Evolutionary conservation across 129 eudicot species (phyloP), one percentile per base, ranked within the genome.

Genomic region (Artemisia argyi): DNA sequence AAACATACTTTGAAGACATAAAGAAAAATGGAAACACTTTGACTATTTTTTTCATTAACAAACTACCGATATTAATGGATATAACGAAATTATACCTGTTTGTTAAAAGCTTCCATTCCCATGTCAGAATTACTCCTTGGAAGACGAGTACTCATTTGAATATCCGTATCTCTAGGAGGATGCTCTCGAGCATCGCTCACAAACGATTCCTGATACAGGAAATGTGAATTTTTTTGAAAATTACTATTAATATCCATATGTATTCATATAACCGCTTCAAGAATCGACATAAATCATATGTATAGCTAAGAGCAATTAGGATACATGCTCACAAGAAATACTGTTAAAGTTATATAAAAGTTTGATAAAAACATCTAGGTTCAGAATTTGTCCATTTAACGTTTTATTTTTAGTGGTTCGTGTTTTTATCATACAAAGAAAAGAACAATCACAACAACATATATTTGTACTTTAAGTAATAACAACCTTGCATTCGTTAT

Each of bases 31-130:
- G 46, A 39, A 39, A 39, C 46, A 39, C 8, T 39, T 39, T 7
- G 46, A 39, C 46, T 0, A 35, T 5, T 35, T 39, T 39, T 39
- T 39, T 39, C 3, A 0, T 39, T 39, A 6, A 39, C 65, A 54
- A 65, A 65, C 15, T 26, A 10, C 32, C 8, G 28, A 73, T 63
- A 63, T 14, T 24, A 56, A 66, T 32, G 19, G 0, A 60, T 72
- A 22, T n/a, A 47, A 47, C 11, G 8, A 51, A 42, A 22, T 19
- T 46, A 32, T 49, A 87, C 96, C 93, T 90, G 93, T 65, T 83
- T 90, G 64, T 87, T 87, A 74, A 90, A 90, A 42, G 87, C 76
- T 61, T 90, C 96, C 93, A 90, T 56, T 58, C 93, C 93, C 88
- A 85, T 47, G 57, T 87, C 91, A 1, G 96, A 90, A 72, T 81